Conservation (phyloP, 352 stramenopile species). For the Peronospora destructor region DNA sequence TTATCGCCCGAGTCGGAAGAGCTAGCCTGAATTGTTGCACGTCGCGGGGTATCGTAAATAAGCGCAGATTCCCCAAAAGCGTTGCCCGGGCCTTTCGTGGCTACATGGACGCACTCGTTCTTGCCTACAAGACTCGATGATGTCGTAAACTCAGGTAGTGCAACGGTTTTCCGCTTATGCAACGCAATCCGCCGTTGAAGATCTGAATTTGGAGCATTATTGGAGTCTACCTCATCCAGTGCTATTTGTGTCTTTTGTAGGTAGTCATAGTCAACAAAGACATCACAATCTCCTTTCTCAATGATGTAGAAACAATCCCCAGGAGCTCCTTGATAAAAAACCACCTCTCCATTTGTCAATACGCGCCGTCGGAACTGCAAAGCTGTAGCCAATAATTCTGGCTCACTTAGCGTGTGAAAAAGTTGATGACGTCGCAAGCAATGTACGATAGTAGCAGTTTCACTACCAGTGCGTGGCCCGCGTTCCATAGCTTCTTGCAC, state of each 20-base stretch:
- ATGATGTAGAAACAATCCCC: slow-evolving; percentile 83
- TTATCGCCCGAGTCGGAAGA: slow-evolving; percentile 5
- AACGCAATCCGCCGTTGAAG: slow-evolving; percentile 23
- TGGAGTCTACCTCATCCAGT: slow-evolving; percentile 13
- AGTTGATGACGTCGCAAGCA: slow-evolving; percentile 71
- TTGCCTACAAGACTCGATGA: slow-evolving; percentile 50
- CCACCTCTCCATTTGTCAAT: slow-evolving; percentile 54
- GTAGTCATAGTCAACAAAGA: slow-evolving; percentile 80
- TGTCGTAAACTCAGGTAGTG: slow-evolving; percentile 60
- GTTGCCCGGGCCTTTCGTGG: slow-evolving; percentile 69
- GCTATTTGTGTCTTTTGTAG: slow-evolving; percentile 36
- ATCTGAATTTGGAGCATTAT: slow-evolving; percentile 13
- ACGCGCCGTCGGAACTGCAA: slow-evolving; percentile 52
- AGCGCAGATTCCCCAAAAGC: slow-evolving; percentile 80
- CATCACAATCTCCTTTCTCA: slow-evolving; percentile 67
- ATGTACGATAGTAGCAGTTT: slow-evolving; percentile 49
- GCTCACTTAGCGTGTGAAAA: slow-evolving; percentile 72
- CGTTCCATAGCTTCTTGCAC: slow-evolving; percentile 31
- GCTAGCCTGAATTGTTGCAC: slow-evolving; percentile 52
- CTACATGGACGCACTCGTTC: slow-evolving; percentile 67
- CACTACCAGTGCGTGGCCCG: slow-evolving; percentile 23
- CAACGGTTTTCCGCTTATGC: slow-evolving; percentile 61
- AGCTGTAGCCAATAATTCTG: slow-evolving; percentile 50
- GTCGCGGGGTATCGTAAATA: slow-evolving; percentile 79
- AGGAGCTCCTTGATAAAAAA: slow-evolving; percentile 76